These are phyloP conservation scores for Serendipita sp. DNA, from an alignment of 1,284 basidiomycete species.

Conservation along the genomic window DNA sequence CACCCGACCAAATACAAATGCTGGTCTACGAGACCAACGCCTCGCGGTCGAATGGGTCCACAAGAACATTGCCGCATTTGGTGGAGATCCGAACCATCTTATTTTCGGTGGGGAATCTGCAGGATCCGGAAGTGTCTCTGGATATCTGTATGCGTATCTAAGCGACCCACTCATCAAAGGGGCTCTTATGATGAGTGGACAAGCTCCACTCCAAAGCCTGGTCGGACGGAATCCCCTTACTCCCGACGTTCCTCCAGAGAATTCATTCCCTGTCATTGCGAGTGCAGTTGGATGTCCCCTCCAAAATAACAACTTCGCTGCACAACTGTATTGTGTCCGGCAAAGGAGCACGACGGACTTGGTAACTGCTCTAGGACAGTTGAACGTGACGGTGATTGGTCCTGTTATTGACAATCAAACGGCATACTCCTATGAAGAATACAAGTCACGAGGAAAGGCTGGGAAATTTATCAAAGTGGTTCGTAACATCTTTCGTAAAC, in stretches of 20 bases:
- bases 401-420: background rate
- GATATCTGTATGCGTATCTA: slow-evolving; percentile 28
- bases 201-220: background rate
- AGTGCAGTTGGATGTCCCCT: too few species aligned
- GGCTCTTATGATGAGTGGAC: slow-evolving; percentile 27
- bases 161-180: slow-evolving; percentile 26
- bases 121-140: slow-evolving; percentile 22
- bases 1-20: slow-evolving; percentile 24
- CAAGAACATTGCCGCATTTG: slow-evolving; percentile 49
- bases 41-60: slow-evolving; percentile 57
- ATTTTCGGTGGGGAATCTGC: slow-evolving; percentile 57
- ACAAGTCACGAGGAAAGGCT: background rate
- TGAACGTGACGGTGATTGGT: background rate
- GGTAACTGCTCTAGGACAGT: background rate
- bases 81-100: slow-evolving; percentile 54
- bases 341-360: slow-evolving; percentile 15
- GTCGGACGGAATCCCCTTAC: too few species aligned
- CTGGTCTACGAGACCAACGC: slow-evolving; percentile 32
- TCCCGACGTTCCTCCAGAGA: too few species aligned
- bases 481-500: too few species aligned
- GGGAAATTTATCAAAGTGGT: background rate
- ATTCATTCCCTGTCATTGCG: too few species aligned
- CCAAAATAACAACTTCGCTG: slow-evolving; percentile 16
- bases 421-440: background rate
- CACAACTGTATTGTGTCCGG: slow-evolving; percentile 27